Evolutionary conservation across 2,329 filamentous ascomycete genomes (phyloP), one percentile per base, ranked within the genome.

Genomic region (Knufia petricola): DNA sequence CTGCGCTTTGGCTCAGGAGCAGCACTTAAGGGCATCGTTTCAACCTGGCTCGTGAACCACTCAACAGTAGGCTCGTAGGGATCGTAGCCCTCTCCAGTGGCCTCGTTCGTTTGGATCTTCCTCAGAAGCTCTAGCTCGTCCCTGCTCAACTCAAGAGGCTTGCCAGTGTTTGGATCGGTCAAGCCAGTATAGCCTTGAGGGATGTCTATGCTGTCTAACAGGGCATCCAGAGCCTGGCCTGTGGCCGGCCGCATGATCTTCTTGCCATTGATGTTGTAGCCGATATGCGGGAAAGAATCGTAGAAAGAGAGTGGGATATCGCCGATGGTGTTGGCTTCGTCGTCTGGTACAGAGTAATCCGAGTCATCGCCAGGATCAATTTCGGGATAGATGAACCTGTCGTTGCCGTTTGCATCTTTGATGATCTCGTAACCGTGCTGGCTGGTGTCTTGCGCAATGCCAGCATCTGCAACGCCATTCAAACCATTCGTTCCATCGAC

Each of bases 251-350:
- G 84, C 82, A 95, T 86, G 55, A 98, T 95, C 67, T 86, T 94
- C 77, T 94, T 95, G 66, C 92, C 92, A 66, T 98, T 94, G 71
- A 98, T 96, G 61, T 95, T 87, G 69, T 98, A 98, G 51, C 92
- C 92, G 63, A 98, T 95, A 65, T 98, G 92, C 44, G 92, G 92
- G 64, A 95, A 98, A 30, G 87, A 85, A 65, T 98, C 92, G 72
- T 98, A 98, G 69, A 95, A 96, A 2, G 85, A 84, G 43, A 96
- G 72, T 3, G 89, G 87, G 52, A 98, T 98, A 63, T 96, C 76
- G 58, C 92, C 94, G 60, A 98, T 95, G 0, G 92, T 96, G 69
- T 98, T 98, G 45, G 74, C 75, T 23, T 82, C 79, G 49, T 79
- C 84, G 53, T 84, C 80, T 2, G 82, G 83, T 64, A 95, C 90